phyloP scores from a whole-genome alignment of 176 grass and related monocot species.

The Musa schizocarpa region DNA sequence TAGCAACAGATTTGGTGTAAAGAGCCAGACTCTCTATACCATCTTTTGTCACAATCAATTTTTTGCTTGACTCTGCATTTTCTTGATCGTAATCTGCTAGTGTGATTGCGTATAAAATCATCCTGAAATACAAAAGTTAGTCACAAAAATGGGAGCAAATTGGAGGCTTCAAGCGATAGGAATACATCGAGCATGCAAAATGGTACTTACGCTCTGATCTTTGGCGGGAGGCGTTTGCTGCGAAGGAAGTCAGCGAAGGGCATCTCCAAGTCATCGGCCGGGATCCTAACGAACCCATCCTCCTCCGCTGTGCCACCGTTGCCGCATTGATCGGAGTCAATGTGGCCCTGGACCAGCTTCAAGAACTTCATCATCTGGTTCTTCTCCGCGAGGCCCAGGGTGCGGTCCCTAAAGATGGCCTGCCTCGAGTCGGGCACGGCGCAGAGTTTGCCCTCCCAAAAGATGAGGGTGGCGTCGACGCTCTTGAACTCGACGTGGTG shows the following conservation, averaged over 20 bases:
- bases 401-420: slow-evolving; percentile 71
- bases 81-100: slow-evolving; percentile 85
- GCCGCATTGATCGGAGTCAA: slow-evolving; percentile 1
- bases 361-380: slow-evolving; percentile 61
- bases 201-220: slow-evolving; percentile 72
- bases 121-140: slow-evolving; percentile 35
- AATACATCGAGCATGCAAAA: not conserved
- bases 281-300: slow-evolving; percentile 28
- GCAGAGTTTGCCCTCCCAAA: slow-evolving; percentile 66
- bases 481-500: slow-evolving; percentile 95
- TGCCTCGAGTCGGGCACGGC: slow-evolving; percentile 66
- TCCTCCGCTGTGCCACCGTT: slow-evolving; percentile 10
- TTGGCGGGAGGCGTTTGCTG: slow-evolving; percentile 53
- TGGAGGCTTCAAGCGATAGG: not conserved
- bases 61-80: slow-evolving; percentile 27
- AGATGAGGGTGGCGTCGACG: slow-evolving; percentile 57
- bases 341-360: slow-evolving; percentile 58
- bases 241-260: slow-evolving; percentile 74
- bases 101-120: slow-evolving; percentile 79
- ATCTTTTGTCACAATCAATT: slow-evolving; percentile 53
- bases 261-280: slow-evolving; percentile 54
- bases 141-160: not conserved
- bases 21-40: slow-evolving; percentile 67
- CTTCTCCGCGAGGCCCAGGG: slow-evolving; percentile 49
- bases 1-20: slow-evolving; percentile 67